These are phyloP conservation scores for Sphenostylis stenocarpa DNA, from an alignment of 306 rosid species.

Conservation along the genomic window DNA sequence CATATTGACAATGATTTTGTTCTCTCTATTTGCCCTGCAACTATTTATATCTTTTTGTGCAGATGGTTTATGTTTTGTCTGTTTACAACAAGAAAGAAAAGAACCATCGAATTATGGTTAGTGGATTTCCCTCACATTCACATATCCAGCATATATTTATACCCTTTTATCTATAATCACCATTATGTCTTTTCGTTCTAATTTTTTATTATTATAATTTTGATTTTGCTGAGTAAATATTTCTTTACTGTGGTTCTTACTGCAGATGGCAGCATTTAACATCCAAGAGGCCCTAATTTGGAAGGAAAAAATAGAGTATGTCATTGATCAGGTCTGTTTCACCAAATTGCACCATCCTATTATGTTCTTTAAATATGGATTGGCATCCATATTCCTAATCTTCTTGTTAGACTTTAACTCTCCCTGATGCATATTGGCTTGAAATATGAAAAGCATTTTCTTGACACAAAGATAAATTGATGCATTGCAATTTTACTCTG, in stretches of 20 bases:
- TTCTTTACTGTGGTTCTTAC: conserved; percentile 33
- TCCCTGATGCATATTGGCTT: conserved; percentile 19
- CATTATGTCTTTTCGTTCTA: neutral
- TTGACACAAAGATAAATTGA: conserved; percentile 1
- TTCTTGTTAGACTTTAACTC: conserved; percentile 16
- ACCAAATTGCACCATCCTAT: neutral
- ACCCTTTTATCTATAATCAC: conserved; percentile 6
- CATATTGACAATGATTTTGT: conserved; percentile 23
- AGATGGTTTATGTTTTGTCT: conserved; percentile 98
- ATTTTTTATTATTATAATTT: neutral
- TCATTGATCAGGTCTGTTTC: conserved; percentile 84
- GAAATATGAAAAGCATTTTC: conserved; percentile 16
- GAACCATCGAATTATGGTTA: conserved; percentile 84
- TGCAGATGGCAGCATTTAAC: conserved; percentile 98
- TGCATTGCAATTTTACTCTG: conserved; percentile 16
- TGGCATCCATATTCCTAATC: conserved; percentile 18
- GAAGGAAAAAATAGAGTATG: conserved; percentile 91
- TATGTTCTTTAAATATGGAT: conserved; percentile 18
- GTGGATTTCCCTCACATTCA: conserved; percentile 38
- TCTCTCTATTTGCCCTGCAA: neutral
- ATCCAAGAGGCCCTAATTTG: conserved; percentile 95
- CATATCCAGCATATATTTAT: neutral
- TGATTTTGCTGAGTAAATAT: conserved; percentile 6
- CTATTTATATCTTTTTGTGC: conserved; percentile 41
- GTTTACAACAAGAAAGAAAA: conserved; percentile 95